These are phyloP conservation scores for Skeletonema menzelii DNA, from an alignment of 108 stramenopile genomes.

Conservation along the genomic window DNA sequence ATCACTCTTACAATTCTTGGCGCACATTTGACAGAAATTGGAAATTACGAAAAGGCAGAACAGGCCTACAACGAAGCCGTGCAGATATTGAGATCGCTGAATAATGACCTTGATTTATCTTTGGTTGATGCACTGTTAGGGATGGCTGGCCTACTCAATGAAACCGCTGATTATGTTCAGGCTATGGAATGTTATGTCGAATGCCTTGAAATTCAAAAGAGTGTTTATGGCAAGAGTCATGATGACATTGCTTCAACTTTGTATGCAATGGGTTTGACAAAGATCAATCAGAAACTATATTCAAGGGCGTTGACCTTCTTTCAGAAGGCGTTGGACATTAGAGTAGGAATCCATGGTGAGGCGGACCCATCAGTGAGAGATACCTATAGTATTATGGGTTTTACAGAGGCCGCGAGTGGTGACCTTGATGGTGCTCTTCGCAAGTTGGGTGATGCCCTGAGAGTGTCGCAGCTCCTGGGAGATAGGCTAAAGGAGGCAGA, in stretches of 20 bases:
- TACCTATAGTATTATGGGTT: slow-evolving; percentile 74
- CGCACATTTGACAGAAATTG: slow-evolving; percentile 53
- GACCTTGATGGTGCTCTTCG: slow-evolving; percentile 63
- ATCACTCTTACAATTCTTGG: slow-evolving; percentile 69
- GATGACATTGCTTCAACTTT: slow-evolving; percentile 67
- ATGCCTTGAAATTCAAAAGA: slow-evolving; percentile 63
- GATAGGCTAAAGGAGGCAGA: slow-evolving; percentile 68
- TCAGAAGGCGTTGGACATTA: slow-evolving; percentile 60
- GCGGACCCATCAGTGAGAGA: slow-evolving; percentile 65
- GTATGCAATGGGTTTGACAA: slow-evolving; percentile 68
- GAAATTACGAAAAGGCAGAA: slow-evolving; percentile 67
- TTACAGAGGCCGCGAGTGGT: slow-evolving; percentile 54
- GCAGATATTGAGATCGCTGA: slow-evolving; percentile 51
- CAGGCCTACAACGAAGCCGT: slow-evolving; percentile 62
- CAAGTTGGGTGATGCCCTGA: slow-evolving; percentile 57
- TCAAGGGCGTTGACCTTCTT: slow-evolving; percentile 64
- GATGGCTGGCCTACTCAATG: slow-evolving; percentile 66
- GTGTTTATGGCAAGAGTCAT: slow-evolving; percentile 52
- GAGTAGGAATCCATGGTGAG: slow-evolving; percentile 54
- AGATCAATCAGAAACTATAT: slow-evolving; percentile 52
- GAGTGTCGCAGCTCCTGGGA: slow-evolving; percentile 57
- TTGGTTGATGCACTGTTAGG: slow-evolving; percentile 65
- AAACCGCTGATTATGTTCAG: slow-evolving; percentile 56
- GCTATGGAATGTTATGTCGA: slow-evolving; percentile 63
- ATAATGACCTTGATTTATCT: slow-evolving; percentile 55